Evolutionary conservation across 371 early-diverging fungal genomes (phyloP), one percentile per base, ranked within the genome.

Genomic region (Catenaria anguillulae): DNA sequence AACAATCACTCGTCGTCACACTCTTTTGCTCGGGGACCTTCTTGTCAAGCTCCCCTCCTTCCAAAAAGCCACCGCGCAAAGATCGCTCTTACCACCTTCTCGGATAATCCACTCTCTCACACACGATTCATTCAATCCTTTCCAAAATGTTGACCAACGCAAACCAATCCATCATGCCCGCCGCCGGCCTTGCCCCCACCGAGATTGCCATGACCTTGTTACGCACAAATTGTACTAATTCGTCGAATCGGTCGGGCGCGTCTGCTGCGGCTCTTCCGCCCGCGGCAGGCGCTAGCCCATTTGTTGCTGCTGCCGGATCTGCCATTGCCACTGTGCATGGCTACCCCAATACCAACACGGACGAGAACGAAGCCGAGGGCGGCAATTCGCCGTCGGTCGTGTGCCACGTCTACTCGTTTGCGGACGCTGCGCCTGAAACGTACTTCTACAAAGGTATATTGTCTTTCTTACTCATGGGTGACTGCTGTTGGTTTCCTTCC

Each of bases 361-460:
- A 0, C 8, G 8, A 10, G n/a, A 10, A 24, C 46, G 1, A 4
- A 24, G 8, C n/a, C 6, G n/a, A 23, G n/a, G 46, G n/a, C n/a
- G n/a, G n/a, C 6, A 10, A 23, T 24, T 21, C 46, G 23, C 46
- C 46, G 24, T 21, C 46, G n/a, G 46, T n/a, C 24, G 46, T 24
- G 23, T 46, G 46, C 46, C 17, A 46, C 46, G n/a, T 46, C n/a
- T 46, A n/a, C 46, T 24, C n/a, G 23, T 46, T 46, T 24, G 46
- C 46, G 46, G 19, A 10, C n/a, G 46, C n/a, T 24, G 8, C 10
- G 23, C 46, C 21, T 21, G 75, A 75, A 48, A 70, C 67, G 62
- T 75, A 70, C 63, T 71, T 65, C 63, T 75, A 56, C n/a, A n/a
- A n/a, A n/a, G n/a, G n/a, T n/a, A n/a, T n/a, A n/a, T n/a, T n/a